A percentile compares a stretch with the other conserved stretches of the same genome.
Evolutionary conservation across 179 eudicot genomes (phyloP).

Genomic region (Amaranthus tricolor): DNA sequence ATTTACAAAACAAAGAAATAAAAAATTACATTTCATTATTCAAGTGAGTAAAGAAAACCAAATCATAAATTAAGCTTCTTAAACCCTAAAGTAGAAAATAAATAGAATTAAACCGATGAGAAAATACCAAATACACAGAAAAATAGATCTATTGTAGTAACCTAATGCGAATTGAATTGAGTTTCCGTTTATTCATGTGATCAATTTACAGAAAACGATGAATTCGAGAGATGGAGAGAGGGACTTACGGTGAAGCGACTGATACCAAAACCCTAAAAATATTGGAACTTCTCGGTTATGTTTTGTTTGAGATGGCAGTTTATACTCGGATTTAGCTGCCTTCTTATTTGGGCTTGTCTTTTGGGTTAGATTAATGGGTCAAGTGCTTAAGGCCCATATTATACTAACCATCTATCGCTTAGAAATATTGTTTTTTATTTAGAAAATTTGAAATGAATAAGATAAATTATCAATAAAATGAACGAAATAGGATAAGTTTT

Average conservation of each 20-base stretch:
- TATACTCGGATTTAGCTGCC: slow-evolving; percentile 3
- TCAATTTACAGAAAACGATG: not conserved
- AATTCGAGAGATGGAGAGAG: not conserved
- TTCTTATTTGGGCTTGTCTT: not conserved
- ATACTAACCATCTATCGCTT: no score
- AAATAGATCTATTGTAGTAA: not conserved
- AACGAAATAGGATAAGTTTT: no score
- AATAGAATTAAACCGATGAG: not conserved
- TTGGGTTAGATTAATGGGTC: no score
- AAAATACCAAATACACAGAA: not conserved
- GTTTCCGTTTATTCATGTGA: not conserved
- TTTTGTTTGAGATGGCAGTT: not conserved
- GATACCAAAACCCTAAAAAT: slow-evolving; percentile 20
- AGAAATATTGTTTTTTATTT: no score
- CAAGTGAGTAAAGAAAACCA: not conserved
- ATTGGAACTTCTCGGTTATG: not conserved
- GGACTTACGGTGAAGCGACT: slow-evolving; percentile 19
- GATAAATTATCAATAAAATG: no score
- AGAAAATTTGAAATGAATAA: no score
- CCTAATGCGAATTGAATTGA: not conserved
- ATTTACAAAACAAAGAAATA: not conserved
- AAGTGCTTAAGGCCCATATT: no score
- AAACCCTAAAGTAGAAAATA: not conserved
- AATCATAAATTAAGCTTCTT: not conserved
- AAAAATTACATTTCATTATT: not conserved